A percentile compares a stretch with the other conserved stretches of the same genome.
These are phyloP conservation scores for Apiotrichum sp. DNA, from an alignment of 1,284 basidiomycete species.

Conservation along the genomic window DNA sequence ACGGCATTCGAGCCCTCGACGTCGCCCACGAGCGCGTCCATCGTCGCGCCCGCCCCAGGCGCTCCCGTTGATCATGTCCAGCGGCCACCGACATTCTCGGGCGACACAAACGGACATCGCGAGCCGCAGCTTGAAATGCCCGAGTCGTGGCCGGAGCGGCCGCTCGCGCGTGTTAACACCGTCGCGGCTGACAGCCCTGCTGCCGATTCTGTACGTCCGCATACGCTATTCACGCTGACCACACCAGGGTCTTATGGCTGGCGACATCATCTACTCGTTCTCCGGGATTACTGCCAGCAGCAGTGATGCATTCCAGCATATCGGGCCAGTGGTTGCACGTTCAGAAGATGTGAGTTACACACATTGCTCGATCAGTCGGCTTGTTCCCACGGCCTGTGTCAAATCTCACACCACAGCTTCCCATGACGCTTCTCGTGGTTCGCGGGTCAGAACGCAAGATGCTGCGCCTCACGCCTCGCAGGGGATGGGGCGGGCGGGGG, in stretches of 20 bases:
- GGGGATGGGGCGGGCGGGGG: constrained; percentile 67
- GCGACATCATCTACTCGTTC: constrained; percentile 69
- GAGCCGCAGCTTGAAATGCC: constrained; percentile 2
- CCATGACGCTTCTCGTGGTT: constrained; percentile 51
- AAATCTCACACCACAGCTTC: constrained; percentile 37
- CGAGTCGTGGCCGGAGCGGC: constrained; percentile 25
- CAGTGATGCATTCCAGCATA: constrained; percentile 52
- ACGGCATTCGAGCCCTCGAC: constrained; percentile 47
- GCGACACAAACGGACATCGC: constrained; percentile 12
- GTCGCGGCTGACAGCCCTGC: constrained; percentile 73
- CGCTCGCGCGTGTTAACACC: constrained; percentile 69
- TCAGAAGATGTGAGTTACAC: constrained; percentile 63
- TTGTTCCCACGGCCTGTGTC: neutral
- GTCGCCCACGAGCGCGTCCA: too few relatives aligned
- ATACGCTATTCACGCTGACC: too few relatives aligned
- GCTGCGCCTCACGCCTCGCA: constrained; percentile 54
- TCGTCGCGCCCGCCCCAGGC: neutral
- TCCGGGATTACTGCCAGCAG: constrained; percentile 54
- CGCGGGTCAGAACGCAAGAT: constrained; percentile 45
- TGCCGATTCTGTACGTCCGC: constrained; percentile 60
- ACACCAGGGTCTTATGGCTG: constrained; percentile 59
- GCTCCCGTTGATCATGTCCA: neutral
- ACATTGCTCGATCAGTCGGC: neutral
- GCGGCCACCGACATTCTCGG: neutral
- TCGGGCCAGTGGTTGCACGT: constrained; percentile 62